phyloP scores from a whole-genome alignment of 1,139 yeast species.

The Pneumocystis wakefieldiae region DNA sequence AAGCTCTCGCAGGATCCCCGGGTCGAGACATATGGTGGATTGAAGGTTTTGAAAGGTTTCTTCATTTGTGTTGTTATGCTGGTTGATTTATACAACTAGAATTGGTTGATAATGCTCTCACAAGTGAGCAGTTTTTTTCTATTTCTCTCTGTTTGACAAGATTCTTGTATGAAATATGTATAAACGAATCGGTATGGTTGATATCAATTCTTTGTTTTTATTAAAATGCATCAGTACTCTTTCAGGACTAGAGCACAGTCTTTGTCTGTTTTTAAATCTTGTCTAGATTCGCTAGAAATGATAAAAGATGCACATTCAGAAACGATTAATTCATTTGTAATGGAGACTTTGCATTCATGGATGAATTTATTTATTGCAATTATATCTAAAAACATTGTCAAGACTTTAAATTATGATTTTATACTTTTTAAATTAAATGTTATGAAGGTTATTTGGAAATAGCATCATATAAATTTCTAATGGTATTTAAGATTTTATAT shows the following conservation, averaged over 20 bases:
- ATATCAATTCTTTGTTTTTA: not conserved
- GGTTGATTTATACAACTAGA: constrained; percentile 2
- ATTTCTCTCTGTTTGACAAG: constrained; percentile 8
- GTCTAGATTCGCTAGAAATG: constrained; percentile 12
- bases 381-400: not conserved
- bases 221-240: not conserved
- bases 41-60: constrained; percentile 10
- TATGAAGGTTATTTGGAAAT: not conserved
- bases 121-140: constrained; percentile 12
- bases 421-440: not conserved
- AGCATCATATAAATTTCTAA: not conserved
- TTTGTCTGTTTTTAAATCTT: constrained; percentile 10
- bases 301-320: constrained; percentile 10
- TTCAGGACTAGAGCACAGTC: constrained; percentile 4
- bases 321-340: constrained; percentile 9
- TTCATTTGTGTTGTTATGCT: not conserved
- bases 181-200: constrained; percentile 1
- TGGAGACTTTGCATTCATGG: constrained; percentile 11
- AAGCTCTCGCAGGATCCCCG: constrained; percentile 4
- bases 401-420: not conserved
- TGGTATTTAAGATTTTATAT: not conserved
- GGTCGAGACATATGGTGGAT: constrained; percentile 7
- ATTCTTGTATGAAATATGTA: constrained; percentile 3
- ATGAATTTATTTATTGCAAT: constrained; percentile 7
- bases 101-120: constrained; percentile 11